Base-by-base conservation (phyloP, 805 yeast species). In the Pichia nakasei region DNA sequence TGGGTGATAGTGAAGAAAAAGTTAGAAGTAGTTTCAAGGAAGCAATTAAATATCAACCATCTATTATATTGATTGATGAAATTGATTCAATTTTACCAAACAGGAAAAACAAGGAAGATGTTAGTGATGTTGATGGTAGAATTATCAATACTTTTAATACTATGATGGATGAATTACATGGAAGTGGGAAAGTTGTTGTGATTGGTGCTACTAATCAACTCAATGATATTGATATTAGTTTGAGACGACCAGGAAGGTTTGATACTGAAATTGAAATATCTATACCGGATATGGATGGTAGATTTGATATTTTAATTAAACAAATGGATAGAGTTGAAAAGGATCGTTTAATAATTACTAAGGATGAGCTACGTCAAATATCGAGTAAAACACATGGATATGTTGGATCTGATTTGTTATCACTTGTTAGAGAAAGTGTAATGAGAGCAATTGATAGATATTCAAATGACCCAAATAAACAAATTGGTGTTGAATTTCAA, bases 171-270 rank as follows among this genome's bases (percentile, higher is more conserved):
- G 83, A 85, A 2, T 71, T 83, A 69, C 81, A 80, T 17, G 46
- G 76, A 15, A 81, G 80, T n/a, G 46, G 76, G 13, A 65, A 74
- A 9, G 69, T 80, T 41, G 69, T 84, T 9, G 86, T 85, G 3
- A 73, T 80, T 17, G 97, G 97, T 17, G 98, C 97, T 2, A 91
- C 98, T 0, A 93, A 91, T 58, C 73, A 97, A 53, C 95, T 96
- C 0, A 96, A 86, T 64, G 65, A 88, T 47, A 70, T 93, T 37
- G 97, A 93, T 60, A 88, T 86, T 53, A 95, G 96, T 2, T 68
- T 93, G 43, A 67, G 93, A 49, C 75, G 98, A 57, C 96, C 96
- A 0, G 96, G 96, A 1, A 71, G 97, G 55, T 93, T 93, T 58
- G 98, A 93, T 62, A 87, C 87, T 61, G 81, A 91, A 82, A 68